Base-by-base conservation (phyloP, 2,329 filamentous ascomycete species). In the Biscogniauxia mediterranea region DNA sequence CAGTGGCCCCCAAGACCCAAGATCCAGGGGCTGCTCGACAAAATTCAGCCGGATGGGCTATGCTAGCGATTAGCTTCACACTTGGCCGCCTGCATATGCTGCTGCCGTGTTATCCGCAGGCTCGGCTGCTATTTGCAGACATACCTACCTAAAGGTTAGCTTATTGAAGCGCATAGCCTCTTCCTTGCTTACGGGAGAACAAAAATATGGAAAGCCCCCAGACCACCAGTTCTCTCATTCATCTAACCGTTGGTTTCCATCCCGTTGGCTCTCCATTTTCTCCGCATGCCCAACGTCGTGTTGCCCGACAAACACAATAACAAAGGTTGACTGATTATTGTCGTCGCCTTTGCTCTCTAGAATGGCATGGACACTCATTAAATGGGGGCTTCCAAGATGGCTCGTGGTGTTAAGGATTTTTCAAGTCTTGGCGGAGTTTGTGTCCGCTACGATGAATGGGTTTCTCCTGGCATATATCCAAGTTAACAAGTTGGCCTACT, bases 381-480 rank as follows among this genome's bases (percentile, higher is more conserved):
- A 58, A 67, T 75, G 71, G 74, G 69, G 66, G 25, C 61, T 76
- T 26, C 71, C 72, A 53, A 68, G 68, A 68, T 77, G 75, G 71
- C 71, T 77, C 56, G 67, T 71, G 42, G 62, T 73, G 49, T 64
- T 69, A 58, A 71, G 76, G 56, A 51, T 69, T 11, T 66, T 73
- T 50, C 76, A 78, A 67, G 61, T 74, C 17, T 49, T 73, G 52
- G 71, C 63, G 5, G 65, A 70, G n/a, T 64, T 76, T 21, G 62
- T 68, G 13, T 70, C 71, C 9, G 70, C 70, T n/a, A 63, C 61
- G 15, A 66, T 76, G 56, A 76, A 78, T 56, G 76, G 74, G 17
- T 76, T 72, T 55, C 63, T 78, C 52, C 67, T 76, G 2, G 69
- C 70, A 25, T 70, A 69, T 46, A 71, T 77, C 23, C 64, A 71